Percentiles rank a stretch among this genome's conserved stretches.
These are phyloP conservation scores for Russula earlei DNA, from an alignment of 768 basidiomycete species.

Conservation along the genomic window DNA sequence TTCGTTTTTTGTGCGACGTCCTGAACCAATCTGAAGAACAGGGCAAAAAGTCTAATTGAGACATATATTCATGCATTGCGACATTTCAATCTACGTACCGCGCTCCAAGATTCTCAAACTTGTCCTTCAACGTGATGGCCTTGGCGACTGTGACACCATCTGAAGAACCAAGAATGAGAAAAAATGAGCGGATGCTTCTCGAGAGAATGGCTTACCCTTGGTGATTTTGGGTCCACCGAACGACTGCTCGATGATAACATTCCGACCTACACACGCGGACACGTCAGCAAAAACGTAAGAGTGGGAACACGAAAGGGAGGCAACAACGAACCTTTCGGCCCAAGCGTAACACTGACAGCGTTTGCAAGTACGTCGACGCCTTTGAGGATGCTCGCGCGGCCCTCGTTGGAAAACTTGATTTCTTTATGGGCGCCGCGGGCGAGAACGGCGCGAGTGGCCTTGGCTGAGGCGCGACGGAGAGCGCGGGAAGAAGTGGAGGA, in stretches of 20 bases:
- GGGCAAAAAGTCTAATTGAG: background rate
- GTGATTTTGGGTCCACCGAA: constrained; percentile 92
- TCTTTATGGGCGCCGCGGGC: constrained; percentile 85
- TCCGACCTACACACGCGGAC: constrained; percentile 51
- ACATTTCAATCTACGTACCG: constrained; percentile 56
- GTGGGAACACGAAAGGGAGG: background rate
- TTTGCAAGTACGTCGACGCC: constrained; percentile 97
- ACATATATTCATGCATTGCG: background rate
- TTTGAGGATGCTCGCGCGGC: constrained; percentile 84
- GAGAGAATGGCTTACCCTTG: constrained; percentile 49
- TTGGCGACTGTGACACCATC: constrained; percentile 99
- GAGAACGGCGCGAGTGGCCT: constrained; percentile 43
- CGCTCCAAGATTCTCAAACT: constrained; percentile 97
- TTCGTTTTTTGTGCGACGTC: constrained; percentile 97
- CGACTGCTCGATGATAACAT: constrained; percentile 96
- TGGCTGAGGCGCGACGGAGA: constrained; percentile 57
- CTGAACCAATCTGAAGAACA: constrained; percentile 78
- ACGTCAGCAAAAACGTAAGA: constrained; percentile 16
- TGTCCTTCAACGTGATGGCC: constrained; percentile 88
- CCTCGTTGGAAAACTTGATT: constrained; percentile 93
- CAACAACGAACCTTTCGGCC: constrained; percentile 70
- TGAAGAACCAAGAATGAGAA: constrained; percentile 25
- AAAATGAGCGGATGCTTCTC: background rate
- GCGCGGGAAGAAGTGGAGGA: constrained; percentile 55
- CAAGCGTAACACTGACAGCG: constrained; percentile 92